These are phyloP conservation scores for Waltergamsia citrina DNA, from an alignment of 2,329 filamentous ascomycete genomes.

Conservation along the genomic window DNA sequence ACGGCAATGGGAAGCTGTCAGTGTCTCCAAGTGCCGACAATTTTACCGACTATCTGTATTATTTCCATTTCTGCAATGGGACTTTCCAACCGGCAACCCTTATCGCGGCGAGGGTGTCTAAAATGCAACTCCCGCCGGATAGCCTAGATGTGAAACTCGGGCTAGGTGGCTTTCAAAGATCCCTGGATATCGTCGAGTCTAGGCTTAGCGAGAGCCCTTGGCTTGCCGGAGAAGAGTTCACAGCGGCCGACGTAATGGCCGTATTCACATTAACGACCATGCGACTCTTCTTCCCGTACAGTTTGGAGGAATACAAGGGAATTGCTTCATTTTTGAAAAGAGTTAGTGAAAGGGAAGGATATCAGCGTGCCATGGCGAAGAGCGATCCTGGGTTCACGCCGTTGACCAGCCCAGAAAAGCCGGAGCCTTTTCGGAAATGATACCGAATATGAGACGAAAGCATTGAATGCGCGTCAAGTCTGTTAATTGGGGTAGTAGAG, in stretches of 20 bases:
- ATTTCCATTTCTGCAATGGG: slow-evolving; percentile 49
- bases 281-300: slow-evolving; percentile 38
- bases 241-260: slow-evolving; percentile 56
- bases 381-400: slow-evolving; percentile 23
- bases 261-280: slow-evolving; percentile 53
- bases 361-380: slow-evolving; percentile 35
- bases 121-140: not conserved
- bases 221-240: slow-evolving; percentile 53
- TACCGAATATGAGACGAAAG: no score
- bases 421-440: no score
- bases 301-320: slow-evolving; percentile 27
- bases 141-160: not conserved
- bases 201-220: slow-evolving; percentile 37
- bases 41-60: slow-evolving; percentile 55
- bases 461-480: no score
- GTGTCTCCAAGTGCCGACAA: slow-evolving; percentile 10
- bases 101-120: not conserved
- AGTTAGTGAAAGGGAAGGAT: slow-evolving; percentile 32
- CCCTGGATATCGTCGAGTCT: slow-evolving; percentile 40
- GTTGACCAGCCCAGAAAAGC: no score
- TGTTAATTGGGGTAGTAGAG: no score
- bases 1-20: slow-evolving; percentile 30
- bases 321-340: slow-evolving; percentile 36
- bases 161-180: slow-evolving; percentile 7
- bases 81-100: slow-evolving; percentile 28